Evolutionary conservation across 768 basidiomycete genomes (phyloP).

Genomic region (Scleroderma citrinum): DNA sequence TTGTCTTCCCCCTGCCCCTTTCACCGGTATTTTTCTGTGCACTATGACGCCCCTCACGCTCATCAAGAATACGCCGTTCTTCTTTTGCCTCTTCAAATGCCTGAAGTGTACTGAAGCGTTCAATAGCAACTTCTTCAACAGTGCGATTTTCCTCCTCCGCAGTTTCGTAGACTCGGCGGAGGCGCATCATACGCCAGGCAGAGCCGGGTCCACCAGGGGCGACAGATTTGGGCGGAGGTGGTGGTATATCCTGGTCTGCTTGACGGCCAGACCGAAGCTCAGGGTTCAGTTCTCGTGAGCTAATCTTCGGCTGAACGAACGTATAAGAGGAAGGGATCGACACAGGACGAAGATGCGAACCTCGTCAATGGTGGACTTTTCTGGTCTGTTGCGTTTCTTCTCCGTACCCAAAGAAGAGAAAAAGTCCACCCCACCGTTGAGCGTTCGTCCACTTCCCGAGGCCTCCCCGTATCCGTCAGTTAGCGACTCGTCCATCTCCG

Average conservation of each 20-base stretch:
- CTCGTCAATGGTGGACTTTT: slow-evolving; percentile 66
- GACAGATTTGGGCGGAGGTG: slow-evolving; percentile 36
- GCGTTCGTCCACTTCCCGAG: slow-evolving; percentile 38
- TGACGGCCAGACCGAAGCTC: slow-evolving; percentile 44
- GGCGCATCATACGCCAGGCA: slow-evolving; percentile 97
- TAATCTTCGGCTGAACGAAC: slow-evolving; percentile 48
- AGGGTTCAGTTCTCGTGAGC: slow-evolving; percentile 57
- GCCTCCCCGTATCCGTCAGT: slow-evolving; percentile 64
- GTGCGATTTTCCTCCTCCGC: slow-evolving; percentile 76
- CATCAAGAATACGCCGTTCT: slow-evolving; percentile 81
- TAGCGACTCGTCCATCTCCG: slow-evolving; percentile 41
- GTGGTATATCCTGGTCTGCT: slow-evolving; percentile 35
- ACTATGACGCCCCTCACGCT: slow-evolving; percentile 56
- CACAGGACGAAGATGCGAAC: slow-evolving; percentile 31
- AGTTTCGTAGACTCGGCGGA: slow-evolving; percentile 83
- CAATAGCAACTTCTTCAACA: slow-evolving; percentile 75
- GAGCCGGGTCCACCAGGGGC: slow-evolving; percentile 90
- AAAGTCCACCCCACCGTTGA: slow-evolving; percentile 71
- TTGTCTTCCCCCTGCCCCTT: slow-evolving; percentile 33
- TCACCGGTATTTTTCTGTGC: slow-evolving; percentile 30
- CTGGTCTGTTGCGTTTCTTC: slow-evolving; percentile 56
- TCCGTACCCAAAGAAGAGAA: slow-evolving; percentile 85
- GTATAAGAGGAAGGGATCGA: slow-evolving; percentile 4
- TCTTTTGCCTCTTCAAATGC: slow-evolving; percentile 88
- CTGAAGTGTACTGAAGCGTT: slow-evolving; percentile 80